Conservation (phyloP, 2,329 filamentous ascomycete genomes). For the Botryosphaeria dothidea region DNA sequence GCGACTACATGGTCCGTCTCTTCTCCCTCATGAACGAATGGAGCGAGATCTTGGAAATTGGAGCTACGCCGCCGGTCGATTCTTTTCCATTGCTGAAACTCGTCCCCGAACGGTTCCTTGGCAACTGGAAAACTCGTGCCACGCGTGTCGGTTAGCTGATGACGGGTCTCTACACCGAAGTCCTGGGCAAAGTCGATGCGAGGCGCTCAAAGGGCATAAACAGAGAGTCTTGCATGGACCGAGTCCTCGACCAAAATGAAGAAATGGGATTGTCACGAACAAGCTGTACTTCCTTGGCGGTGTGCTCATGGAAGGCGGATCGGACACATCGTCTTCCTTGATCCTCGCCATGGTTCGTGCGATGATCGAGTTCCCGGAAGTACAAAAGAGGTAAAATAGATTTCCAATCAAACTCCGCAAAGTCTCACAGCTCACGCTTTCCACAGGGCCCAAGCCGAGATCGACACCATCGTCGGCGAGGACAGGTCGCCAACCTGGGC, state of each 20-base stretch:
- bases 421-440: neutral
- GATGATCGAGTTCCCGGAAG: constrained; percentile 30
- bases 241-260: neutral
- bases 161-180: constrained; percentile 25
- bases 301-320: constrained; percentile 37
- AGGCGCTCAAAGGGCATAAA: constrained; percentile 25
- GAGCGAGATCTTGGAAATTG: constrained; percentile 3
- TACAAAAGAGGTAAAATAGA: constrained; percentile 25
- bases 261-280: neutral
- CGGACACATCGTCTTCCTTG: constrained; percentile 35
- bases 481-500: neutral
- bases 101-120: constrained; percentile 35
- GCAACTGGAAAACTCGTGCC: constrained; percentile 23
- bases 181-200: constrained; percentile 23
- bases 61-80: constrained; percentile 9
- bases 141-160: constrained; percentile 21
- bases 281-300: constrained; percentile 41
- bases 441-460: constrained; percentile 28
- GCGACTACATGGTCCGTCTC: neutral
- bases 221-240: neutral
- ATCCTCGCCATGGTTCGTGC: constrained; percentile 32
- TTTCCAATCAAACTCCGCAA: neutral
- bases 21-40: neutral
- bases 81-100: constrained; percentile 32
- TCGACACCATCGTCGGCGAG: constrained; percentile 2